These are phyloP conservation scores for Tetrapyrgos nigripes DNA, from an alignment of 1,284 basidiomycete genomes.

Conservation along the genomic window DNA sequence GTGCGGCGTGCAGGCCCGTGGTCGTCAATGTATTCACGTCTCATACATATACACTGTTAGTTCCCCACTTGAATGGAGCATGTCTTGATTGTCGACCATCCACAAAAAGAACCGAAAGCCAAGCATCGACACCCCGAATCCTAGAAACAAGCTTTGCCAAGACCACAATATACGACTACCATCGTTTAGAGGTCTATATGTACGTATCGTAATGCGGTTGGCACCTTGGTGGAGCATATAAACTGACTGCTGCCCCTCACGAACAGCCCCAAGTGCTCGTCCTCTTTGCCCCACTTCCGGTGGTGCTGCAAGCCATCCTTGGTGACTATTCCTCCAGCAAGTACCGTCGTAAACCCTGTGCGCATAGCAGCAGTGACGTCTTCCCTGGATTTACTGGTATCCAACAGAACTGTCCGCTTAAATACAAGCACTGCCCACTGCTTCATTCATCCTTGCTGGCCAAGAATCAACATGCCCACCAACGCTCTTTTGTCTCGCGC, in stretches of 20 bases:
- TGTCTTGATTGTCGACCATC: not conserved
- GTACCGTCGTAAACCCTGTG: not conserved
- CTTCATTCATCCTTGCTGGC: conserved; percentile 26
- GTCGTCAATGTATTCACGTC: no score
- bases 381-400: not conserved
- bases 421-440: not conserved
- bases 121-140: not conserved
- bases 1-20: no score
- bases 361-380: not conserved
- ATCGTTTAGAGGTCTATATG: not conserved
- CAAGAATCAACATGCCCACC: conserved; percentile 33
- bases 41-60: no score
- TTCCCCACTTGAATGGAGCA: not conserved
- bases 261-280: not conserved
- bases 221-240: not conserved
- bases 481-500: conserved; percentile 13
- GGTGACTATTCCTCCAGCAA: not conserved
- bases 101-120: not conserved
- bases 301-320: not conserved
- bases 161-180: not conserved
- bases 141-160: not conserved
- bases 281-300: not conserved
- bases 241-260: not conserved
- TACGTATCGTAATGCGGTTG: not conserved
- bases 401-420: not conserved